A percentile compares a stretch with the other conserved stretches of the same genome.
phyloP scores from a whole-genome alignment of 1,284 basidiomycete species.

The Sporisorium graminicola region DNA sequence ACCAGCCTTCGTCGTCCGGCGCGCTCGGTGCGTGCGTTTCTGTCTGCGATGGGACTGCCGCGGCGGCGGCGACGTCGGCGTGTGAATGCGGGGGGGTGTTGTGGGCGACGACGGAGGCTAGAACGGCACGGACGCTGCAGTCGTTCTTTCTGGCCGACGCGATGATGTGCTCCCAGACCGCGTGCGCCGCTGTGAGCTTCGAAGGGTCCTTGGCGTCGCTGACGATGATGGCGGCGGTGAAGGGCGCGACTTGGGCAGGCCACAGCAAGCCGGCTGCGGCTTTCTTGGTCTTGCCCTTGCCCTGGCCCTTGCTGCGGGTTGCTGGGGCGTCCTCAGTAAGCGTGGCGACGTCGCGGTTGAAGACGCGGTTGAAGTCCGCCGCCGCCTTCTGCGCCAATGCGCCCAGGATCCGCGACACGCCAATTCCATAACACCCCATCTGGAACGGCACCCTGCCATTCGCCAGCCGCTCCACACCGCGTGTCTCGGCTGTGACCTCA shows the following conservation, averaged over 20 bases:
- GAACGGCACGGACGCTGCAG: background rate
- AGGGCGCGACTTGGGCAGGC: slow-evolving; percentile 64
- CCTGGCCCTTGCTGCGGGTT: too few species aligned
- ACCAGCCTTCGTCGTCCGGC: slow-evolving; percentile 3
- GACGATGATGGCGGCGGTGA: slow-evolving; percentile 28
- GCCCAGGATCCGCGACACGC: slow-evolving; percentile 68
- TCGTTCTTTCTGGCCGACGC: background rate
- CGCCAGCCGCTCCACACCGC: slow-evolving; percentile 7
- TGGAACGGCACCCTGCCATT: slow-evolving; percentile 60
- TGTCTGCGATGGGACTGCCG: too few species aligned
- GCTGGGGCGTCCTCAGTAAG: too few species aligned
- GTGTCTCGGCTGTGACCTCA: background rate
- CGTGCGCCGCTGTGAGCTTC: slow-evolving; percentile 12
- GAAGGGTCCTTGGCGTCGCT: slow-evolving; percentile 12
- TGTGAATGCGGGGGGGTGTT: too few species aligned
- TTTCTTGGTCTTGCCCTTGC: background rate
- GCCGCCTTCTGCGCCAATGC: slow-evolving; percentile 61
- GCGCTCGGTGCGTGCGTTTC: too few species aligned
- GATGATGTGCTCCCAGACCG: slow-evolving; percentile 4
- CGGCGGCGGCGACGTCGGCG: too few species aligned
- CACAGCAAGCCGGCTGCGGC: slow-evolving; percentile 55
- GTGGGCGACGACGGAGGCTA: background rate
- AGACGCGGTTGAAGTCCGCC: slow-evolving; percentile 8
- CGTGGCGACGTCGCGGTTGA: slow-evolving; percentile 6
- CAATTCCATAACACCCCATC: slow-evolving; percentile 71